These are phyloP conservation scores for Haplosporangium sp. DNA, from an alignment of 371 early-diverging fungal species.

Conservation along the genomic window DNA sequence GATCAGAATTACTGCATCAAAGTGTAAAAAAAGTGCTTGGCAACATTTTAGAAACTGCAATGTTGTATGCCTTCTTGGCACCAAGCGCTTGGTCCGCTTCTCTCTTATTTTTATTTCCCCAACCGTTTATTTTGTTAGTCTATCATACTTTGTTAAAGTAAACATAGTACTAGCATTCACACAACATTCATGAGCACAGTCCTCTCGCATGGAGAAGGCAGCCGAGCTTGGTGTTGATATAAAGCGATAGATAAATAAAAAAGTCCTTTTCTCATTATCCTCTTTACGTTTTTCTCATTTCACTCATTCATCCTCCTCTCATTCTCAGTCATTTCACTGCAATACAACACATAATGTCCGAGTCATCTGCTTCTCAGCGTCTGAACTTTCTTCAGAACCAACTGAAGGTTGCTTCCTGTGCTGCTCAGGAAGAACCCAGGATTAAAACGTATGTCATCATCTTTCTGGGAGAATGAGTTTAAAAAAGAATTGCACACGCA, in stretches of 20 bases:
- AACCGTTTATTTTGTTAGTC: not conserved
- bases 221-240: not conserved
- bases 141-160: not conserved
- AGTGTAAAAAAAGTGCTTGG: too few relatives aligned
- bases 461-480: not conserved
- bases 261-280: not conserved
- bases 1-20: too few relatives aligned
- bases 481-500: not conserved
- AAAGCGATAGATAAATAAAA: not conserved
- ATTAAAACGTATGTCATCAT: conserved; percentile 35
- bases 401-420: conserved; percentile 40
- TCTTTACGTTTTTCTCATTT: not conserved
- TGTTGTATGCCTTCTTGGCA: conserved; percentile 1
- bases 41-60: not conserved
- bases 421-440: conserved; percentile 38
- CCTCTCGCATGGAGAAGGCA: not conserved
- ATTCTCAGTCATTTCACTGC: not conserved
- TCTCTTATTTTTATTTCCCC: not conserved
- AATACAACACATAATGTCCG: conserved; percentile 21
- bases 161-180: not conserved
- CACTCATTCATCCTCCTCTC: not conserved
- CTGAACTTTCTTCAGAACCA: conserved; percentile 39
- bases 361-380: conserved; percentile 35
- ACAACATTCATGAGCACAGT: conserved; percentile 4
- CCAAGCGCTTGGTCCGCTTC: not conserved